Evolutionary conservation across 345 rosid species (phyloP).

Genomic region (Clarkia xantiana): DNA sequence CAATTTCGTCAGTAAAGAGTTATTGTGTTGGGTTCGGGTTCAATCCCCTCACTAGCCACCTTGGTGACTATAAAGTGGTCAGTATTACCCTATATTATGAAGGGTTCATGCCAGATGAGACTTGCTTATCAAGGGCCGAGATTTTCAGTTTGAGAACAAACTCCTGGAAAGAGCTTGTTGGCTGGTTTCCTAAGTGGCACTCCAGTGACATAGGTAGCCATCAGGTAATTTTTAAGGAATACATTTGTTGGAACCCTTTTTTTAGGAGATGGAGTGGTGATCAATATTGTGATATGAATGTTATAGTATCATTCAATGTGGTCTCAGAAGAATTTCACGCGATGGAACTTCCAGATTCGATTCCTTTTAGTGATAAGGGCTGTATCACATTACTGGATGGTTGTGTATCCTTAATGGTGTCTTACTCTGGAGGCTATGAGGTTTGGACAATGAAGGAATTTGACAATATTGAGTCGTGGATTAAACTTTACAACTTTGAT

Average conservation of each 20-base stretch:
- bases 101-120: neutral
- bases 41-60: slow-evolving; percentile 2
- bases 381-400: too few species aligned
- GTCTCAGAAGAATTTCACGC: neutral
- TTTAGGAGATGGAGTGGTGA: neutral
- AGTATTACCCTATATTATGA: neutral
- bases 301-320: neutral
- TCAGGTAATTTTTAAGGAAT: slow-evolving; percentile 2
- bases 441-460: slow-evolving; percentile 8
- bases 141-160: slow-evolving; percentile 4
- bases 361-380: neutral
- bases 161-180: slow-evolving; percentile 5
- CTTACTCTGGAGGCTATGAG: neutral
- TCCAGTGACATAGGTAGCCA: neutral
- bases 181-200: neutral
- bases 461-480: slow-evolving; percentile 7
- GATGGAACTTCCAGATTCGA: neutral
- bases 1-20: neutral
- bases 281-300: too few species aligned
- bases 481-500: neutral
- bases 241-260: slow-evolving; percentile 2
- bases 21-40: slow-evolving; percentile 10
- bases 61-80: slow-evolving; percentile 4
- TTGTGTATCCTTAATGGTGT: too few species aligned
- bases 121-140: neutral